Conservation (phyloP, 106 monocot species). For the Dendrobium huoshanense region DNA sequence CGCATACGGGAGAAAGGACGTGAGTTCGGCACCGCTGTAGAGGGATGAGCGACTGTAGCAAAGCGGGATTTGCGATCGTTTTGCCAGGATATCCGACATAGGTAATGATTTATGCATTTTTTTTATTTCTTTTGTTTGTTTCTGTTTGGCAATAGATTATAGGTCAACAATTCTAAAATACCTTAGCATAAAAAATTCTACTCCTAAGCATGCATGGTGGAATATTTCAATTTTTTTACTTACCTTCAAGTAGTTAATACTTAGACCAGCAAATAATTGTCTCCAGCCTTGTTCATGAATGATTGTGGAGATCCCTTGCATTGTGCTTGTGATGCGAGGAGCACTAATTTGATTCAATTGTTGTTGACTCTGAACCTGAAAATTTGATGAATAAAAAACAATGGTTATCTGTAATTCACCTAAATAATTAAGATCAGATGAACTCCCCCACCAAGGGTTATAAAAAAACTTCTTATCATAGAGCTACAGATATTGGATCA, state of each 20-base stretch:
- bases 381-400: not conserved
- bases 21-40: too few relatives aligned
- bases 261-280: conserved; percentile 81
- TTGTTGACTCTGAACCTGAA: conserved; percentile 61
- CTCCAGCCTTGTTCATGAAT: conserved; percentile 56
- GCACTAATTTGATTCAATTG: conserved; percentile 6
- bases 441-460: too few relatives aligned
- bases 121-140: too few relatives aligned
- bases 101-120: too few relatives aligned
- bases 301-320: conserved; percentile 54
- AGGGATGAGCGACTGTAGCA: too few relatives aligned
- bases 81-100: too few relatives aligned
- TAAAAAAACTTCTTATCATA: not conserved
- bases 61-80: too few relatives aligned
- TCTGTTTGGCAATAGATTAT: too few relatives aligned
- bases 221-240: not conserved
- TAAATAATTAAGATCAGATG: too few relatives aligned
- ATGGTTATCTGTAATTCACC: not conserved
- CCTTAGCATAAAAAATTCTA: too few relatives aligned
- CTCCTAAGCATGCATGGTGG: not conserved
- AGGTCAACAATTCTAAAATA: too few relatives aligned
- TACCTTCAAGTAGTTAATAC: conserved; percentile 91
- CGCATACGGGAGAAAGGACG: too few relatives aligned
- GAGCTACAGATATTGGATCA: not conserved
- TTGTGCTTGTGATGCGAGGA: conserved; percentile 6